Evolutionary conservation across 768 basidiomycete species (phyloP).

Genomic region (Pleurotus tuoliensis): DNA sequence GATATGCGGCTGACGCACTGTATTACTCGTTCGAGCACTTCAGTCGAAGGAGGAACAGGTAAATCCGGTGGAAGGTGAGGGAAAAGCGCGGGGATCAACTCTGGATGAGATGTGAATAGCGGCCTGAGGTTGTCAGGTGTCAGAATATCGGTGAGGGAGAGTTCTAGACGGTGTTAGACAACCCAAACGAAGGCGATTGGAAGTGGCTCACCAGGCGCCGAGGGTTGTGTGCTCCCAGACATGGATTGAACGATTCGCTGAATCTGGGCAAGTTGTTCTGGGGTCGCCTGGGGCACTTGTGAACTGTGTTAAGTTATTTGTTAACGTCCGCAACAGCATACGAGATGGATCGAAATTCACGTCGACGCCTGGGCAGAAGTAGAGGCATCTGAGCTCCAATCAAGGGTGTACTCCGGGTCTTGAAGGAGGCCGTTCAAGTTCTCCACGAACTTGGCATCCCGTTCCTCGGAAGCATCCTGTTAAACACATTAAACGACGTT

Average conservation of each 20-base stretch:
- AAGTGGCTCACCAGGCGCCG: constrained; percentile 28
- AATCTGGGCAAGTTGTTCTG: constrained; percentile 67
- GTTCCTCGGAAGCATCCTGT: constrained; percentile 62
- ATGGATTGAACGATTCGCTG: constrained; percentile 48
- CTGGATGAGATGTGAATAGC: constrained; percentile 67
- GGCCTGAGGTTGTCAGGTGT: constrained; percentile 69
- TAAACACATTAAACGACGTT: not conserved
- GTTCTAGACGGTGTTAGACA: constrained; percentile 32
- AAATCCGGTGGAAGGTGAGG: constrained; percentile 82
- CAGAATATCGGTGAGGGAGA: constrained; percentile 72
- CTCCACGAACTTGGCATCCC: constrained; percentile 69
- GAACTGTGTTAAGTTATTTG: not conserved
- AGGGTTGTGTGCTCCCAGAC: constrained; percentile 28
- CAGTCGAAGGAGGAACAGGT: constrained; percentile 61
- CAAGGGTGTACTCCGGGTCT: constrained; percentile 58
- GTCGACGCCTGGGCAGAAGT: constrained; percentile 38
- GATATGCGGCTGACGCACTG: constrained; percentile 29
- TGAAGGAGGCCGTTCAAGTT: constrained; percentile 71
- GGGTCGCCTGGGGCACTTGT: constrained; percentile 31
- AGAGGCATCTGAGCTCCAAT: constrained; percentile 55
- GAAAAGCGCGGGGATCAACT: constrained; percentile 65
- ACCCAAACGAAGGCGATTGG: not conserved
- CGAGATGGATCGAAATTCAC: constrained; percentile 21
- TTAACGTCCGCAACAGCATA: not conserved
- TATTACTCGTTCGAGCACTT: constrained; percentile 71